Conservation (phyloP, 2,329 filamentous ascomycete species). For the Sporothrix brasiliensis region DNA sequence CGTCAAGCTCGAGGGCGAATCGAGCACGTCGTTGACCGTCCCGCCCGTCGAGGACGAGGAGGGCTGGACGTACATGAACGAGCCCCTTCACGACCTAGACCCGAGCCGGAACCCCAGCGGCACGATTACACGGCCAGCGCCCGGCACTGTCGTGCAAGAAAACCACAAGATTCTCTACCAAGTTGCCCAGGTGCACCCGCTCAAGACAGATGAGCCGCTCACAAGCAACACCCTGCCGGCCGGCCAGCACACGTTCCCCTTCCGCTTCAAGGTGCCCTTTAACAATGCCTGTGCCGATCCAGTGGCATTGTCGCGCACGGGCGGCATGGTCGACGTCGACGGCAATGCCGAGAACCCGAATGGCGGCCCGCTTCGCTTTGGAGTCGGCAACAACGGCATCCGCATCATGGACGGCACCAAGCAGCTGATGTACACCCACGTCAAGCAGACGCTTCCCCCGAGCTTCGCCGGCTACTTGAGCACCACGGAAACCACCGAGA, state of each 20-base stretch:
- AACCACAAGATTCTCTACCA: conserved; percentile 76
- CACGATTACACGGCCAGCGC: conserved; percentile 27
- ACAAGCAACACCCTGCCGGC: conserved; percentile 59
- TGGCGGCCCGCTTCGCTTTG: conserved; percentile 51
- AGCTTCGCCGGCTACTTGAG: conserved; percentile 87
- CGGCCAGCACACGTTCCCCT: conserved; percentile 75
- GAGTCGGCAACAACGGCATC: conserved; percentile 55
- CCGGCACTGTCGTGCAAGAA: conserved; percentile 55
- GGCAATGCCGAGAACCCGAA: conserved; percentile 48
- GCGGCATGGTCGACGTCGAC: conserved; percentile 57
- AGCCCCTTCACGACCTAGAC: conserved; percentile 22
- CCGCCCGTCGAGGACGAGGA: conserved; percentile 47
- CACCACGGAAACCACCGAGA: conserved; percentile 83
- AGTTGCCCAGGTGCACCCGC: conserved; percentile 71
- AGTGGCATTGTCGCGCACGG: conserved; percentile 56
- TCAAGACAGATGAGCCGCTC: conserved; percentile 46
- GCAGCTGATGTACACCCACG: conserved; percentile 67
- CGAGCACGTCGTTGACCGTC: conserved; percentile 64
- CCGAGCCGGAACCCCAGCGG: neutral
- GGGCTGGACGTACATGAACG: conserved; percentile 32
- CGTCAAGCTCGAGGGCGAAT: conserved; percentile 83
- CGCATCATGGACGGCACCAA: conserved; percentile 65
- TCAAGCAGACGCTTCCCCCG: conserved; percentile 84
- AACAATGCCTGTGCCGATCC: conserved; percentile 71
- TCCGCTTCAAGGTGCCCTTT: conserved; percentile 75